A percentile compares a stretch with the other conserved stretches of the same genome.
phyloP scores from a whole-genome alignment of 179 eudicot genomes.

The Spergularia azorica region DNA sequence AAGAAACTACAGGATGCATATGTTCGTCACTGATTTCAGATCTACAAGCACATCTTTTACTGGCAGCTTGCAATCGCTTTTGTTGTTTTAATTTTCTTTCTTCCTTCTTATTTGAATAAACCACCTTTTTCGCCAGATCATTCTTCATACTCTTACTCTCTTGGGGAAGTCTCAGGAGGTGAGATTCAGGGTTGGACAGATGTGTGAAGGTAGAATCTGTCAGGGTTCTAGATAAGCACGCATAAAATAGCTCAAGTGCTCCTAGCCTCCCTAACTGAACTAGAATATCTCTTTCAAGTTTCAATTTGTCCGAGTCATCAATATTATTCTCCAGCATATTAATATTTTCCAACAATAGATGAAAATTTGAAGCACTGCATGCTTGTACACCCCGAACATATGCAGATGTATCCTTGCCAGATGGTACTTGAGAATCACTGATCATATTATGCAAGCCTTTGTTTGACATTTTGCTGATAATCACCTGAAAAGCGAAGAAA shows the following conservation, averaged over 20 bases:
- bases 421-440: conserved; percentile 22
- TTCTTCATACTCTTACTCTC: conserved; percentile 20
- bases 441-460: conserved; percentile 35
- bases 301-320: conserved; percentile 50
- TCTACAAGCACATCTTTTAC: conserved; percentile 21
- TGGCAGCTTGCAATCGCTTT: conserved; percentile 31
- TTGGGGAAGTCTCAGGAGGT: conserved; percentile 28
- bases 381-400: conserved; percentile 43
- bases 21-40: conserved; percentile 29
- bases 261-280: conserved; percentile 71
- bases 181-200: conserved; percentile 28
- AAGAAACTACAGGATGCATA: conserved; percentile 27
- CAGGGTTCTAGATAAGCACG: conserved; percentile 59
- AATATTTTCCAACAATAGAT: conserved; percentile 63
- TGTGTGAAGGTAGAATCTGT: conserved; percentile 29
- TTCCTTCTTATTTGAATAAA: conserved; percentile 61
- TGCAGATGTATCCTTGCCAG: conserved; percentile 32
- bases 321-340: conserved; percentile 56
- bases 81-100: conserved; percentile 56
- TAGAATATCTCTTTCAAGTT: conserved; percentile 68
- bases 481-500: conserved; percentile 37
- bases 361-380: conserved; percentile 48
- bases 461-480: conserved; percentile 27
- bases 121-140: conserved; percentile 34
- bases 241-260: conserved; percentile 60